Base-by-base conservation (phyloP, 2,329 filamentous ascomycete genomes). In the Ramularia endophylla region DNA sequence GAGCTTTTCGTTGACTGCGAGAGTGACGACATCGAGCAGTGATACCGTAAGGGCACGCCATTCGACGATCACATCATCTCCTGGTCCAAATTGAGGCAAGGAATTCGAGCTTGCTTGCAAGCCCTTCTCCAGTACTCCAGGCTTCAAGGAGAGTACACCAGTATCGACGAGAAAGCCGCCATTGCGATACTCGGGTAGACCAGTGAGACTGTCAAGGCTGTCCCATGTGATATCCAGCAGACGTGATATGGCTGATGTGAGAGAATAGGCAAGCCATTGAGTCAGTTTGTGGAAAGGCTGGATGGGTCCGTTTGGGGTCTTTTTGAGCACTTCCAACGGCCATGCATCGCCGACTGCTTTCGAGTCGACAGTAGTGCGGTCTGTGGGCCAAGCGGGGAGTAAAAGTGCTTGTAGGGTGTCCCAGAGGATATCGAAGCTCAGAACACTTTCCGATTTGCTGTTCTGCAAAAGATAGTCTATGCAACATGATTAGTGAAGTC, bases 231-330 rank as follows among this genome's bases (percentile, higher is more conserved):
- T 81, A 43, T 83, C 78, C 55, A 94, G 79, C 18, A 94, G 65
- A 51, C 80, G 85, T 41, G 82, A 78, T 83, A 95, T 92, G 0
- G 88, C 88, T 18, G 88, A 83, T 85, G 94, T 94, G 41, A 95
- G 76, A 2, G 87, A 94, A 66, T 95, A 95, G 37, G 85, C 86
- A 41, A 95, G 81, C 89, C 89, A 95, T 64, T 95, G 88, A 0
- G 88, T 94, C 27, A 94, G 75, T 67, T 94, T 95, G 71, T 95
- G 89, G 69, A 95, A 94, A 0, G 88, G 88, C 9, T 90, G 78
- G 55, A 94, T 90, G 53, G 75, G 81, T 61, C 90, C 85, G 83
- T 83, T 11, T 11, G 22, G 22, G 22, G 22, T 11, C 22, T 25
- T 11, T 11, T 25, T 25, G 22, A 6, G 22, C 6, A 25, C 22